Evolutionary conservation across 2,329 filamentous ascomycete species (phyloP), one percentile per base, ranked within the genome.

Genomic region (Curvularia lunata): DNA sequence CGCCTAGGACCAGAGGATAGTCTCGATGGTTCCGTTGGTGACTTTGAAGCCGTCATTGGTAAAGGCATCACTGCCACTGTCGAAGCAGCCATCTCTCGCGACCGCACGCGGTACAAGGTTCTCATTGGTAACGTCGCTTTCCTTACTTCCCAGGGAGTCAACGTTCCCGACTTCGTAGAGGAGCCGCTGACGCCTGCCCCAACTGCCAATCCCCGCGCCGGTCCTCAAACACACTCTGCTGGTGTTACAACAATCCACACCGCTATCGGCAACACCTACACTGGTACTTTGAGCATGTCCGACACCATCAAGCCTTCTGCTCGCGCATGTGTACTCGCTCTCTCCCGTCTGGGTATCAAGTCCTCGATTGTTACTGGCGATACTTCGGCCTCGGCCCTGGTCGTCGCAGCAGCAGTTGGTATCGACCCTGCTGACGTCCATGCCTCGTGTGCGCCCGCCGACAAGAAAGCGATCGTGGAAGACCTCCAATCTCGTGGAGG

Each of bases 351-450:
- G 86, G 89, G 90, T 21, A 89, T 98, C 77, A 89, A 89, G 67
- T 91, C 91, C 10, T 92, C 92, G 47, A 92, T 99, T 66, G 91
- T 99, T 9, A 99, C 95, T 0, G 95, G 95, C 57, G 95, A 99
- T 78, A 92, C 96, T 69, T 86, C 85, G 38, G 86, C 90, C 28
- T 94, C 95, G 0, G 95, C 95, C 0, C 78, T 92, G 0, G 89
- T 92, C 13, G 92, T 98, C 37, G 95, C 94, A 2, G 82, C 85
- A 1, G 85, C 89, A 5, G 91, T 98, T 19, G 92, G 92, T 51
- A 97, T 99, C 57, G 80, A 90, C 1, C 72, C 84, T 1, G 84
- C 89, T 3, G 84, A 92, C 62, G 91, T 98, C 37, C 89, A 89
- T 72, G 92, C 95, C 12, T 91, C 91, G n/a, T 91, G 94, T 47